Evolutionary conservation across 768 basidiomycete species (phyloP), one percentile per base, ranked within the genome.

Genomic region (Cystobasidium tubakii): DNA sequence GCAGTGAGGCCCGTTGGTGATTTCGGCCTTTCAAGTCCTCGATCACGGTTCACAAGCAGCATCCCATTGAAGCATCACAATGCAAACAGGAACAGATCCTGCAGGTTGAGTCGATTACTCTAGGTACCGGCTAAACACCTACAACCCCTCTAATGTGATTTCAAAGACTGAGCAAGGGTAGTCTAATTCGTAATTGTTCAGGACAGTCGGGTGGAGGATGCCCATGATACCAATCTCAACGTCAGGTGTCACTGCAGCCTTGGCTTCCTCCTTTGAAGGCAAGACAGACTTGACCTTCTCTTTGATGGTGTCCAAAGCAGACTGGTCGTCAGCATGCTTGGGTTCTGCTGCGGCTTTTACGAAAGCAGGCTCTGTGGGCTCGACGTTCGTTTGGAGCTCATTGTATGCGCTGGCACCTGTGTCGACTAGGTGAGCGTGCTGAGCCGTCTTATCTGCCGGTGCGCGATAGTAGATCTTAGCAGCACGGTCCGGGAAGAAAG

Each of bases 401-500:
- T 77, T 15, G 77, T 66, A 55, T 65, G 63, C 27, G 54, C 60
- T 31, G 23, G 80, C 75, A 34, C 80, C 78, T 1, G 78, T 67
- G 76, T n/a, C 76, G 66, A 76, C 78, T 67, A 70, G 75, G 60
- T 2, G 43, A 15, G 63, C 75, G 7, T 25, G 75, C 57, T 39
- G 78, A 33, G 57, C 39, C 19, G 72, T 31, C 3, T 64, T 9
- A 84, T 82, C 10, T 83, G 83, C 64, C n/a, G 74, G 57, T 31
- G 86, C 83, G 57, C 96, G 89, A 82, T 92, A 96, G 83, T 87
- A 90, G 77, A 99, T 90, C 33, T 86, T 89, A 2, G 96, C 96
- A 1, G 92, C 92, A 36, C 95, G 89, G 42, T 93, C 93, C 43
- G 93, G 91, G 85, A 99, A 95, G 84, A 89, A 99, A 72, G 90